Base-by-base conservation (phyloP, 2,329 filamentous ascomycete species). In the Diaporthe sp. region DNA sequence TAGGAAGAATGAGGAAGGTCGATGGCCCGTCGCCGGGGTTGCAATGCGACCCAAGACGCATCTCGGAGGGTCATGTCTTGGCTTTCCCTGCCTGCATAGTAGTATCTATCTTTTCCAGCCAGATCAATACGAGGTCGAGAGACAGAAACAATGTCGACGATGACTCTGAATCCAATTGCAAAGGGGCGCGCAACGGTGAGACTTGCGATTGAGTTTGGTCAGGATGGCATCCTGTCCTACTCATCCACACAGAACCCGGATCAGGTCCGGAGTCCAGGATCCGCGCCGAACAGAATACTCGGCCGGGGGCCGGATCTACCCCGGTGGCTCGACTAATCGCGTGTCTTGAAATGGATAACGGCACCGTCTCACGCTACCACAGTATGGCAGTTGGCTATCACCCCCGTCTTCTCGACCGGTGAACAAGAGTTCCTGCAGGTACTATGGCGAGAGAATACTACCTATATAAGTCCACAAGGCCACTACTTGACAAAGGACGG, bases 1-100 rank as follows among this genome's bases (percentile, higher is more conserved):
- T 65, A 47, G 59, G 39, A 32, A 65, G 59, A 47, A 65, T 65
- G 27, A 12, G 59, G n/a, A 47, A 47, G 39, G 59, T 65, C 59
- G 27, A 4, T 35, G 3, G 39, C 4, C 30, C 19, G 25, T 47
- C 27, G 27, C 59, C 59, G 15, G 59, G 39, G 27, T 47, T 1
- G 4, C 27, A 65, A 65, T 44, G 17, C 39, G 39, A 47, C 39
- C 39, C 39, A 47, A 47, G 39, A 32, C 39, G 27, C 27, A 65
- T 47, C 35, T 32, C 39, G 19, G 39, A 8, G 39, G 25, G 39
- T 27, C 22, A 5, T 44, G 19, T 35, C 25, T 65, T 47, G 39
- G 27, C 27, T n/a, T 35, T 1, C 37, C 39, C 4, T 30, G 17
- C 25, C 37, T 47, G 19, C 5, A 65, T 47, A 47, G 8, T 42